Evolutionary conservation across 2,329 filamentous ascomycete genomes (phyloP).

Genomic region (Exophiala aquamarina): DNA sequence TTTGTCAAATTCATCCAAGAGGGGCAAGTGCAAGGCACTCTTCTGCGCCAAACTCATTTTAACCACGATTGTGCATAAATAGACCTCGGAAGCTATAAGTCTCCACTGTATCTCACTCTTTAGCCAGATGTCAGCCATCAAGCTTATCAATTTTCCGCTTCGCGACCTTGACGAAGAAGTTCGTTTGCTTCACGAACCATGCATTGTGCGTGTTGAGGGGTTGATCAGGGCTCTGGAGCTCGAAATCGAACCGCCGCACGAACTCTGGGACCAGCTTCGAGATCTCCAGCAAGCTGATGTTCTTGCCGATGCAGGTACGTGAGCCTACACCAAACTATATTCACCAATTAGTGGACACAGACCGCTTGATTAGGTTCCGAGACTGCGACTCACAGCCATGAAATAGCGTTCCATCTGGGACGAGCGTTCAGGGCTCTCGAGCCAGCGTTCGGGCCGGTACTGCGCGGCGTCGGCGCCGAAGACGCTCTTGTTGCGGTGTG

Average conservation of each 20-base stretch:
- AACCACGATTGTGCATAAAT: too few species aligned
- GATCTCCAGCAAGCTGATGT: conserved; percentile 9
- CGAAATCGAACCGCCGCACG: conserved; percentile 15
- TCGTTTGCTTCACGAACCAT: conserved; percentile 20
- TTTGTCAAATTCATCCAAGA: too few species aligned
- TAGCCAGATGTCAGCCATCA: too few species aligned
- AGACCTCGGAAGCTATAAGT: too few species aligned
- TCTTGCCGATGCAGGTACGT: conserved; percentile 9
- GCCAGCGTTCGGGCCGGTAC: conserved; percentile 18
- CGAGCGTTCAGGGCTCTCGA: neutral
- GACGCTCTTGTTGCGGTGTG: conserved; percentile 35
- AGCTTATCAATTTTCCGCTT: too few species aligned
- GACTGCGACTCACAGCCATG: conserved; percentile 5
- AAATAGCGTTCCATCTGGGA: conserved; percentile 5
- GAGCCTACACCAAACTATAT: conserved; percentile 3
- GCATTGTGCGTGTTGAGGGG: conserved; percentile 13
- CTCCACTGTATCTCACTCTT: too few species aligned
- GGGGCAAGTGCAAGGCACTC: too few species aligned
- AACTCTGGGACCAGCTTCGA: conserved; percentile 15
- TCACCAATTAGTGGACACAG: too few species aligned
- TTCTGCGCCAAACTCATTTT: too few species aligned
- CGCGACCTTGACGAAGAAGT: too few species aligned
- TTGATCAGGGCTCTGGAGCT: conserved; percentile 5
- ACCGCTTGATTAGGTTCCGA: too few species aligned
- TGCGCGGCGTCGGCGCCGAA: conserved; percentile 26